phyloP scores from a whole-genome alignment of 2,329 filamentous ascomycete species.

The Xylaria sp. region DNA sequence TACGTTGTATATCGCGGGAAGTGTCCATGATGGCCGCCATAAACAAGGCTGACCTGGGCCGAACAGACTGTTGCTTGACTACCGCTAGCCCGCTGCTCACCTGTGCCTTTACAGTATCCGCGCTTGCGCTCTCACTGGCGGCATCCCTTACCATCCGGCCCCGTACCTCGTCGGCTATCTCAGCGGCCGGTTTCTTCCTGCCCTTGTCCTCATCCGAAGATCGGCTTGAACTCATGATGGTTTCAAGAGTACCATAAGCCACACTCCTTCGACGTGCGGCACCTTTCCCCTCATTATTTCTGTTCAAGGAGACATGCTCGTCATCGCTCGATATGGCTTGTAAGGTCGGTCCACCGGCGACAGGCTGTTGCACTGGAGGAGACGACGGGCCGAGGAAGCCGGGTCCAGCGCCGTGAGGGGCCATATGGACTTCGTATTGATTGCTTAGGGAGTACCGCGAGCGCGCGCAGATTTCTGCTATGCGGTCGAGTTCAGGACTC shows the following conservation, averaged over 20 bases:
- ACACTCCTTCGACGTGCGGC: slow-evolving; percentile 50
- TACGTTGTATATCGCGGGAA: slow-evolving; percentile 36
- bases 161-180: slow-evolving; percentile 57
- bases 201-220: slow-evolving; percentile 65
- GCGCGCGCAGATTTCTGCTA: slow-evolving; percentile 68
- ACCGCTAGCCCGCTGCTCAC: slow-evolving; percentile 27
- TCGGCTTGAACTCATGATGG: slow-evolving; percentile 67
- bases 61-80: slow-evolving; percentile 27
- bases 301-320: slow-evolving; percentile 47
- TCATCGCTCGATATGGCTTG: slow-evolving; percentile 62
- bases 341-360: slow-evolving; percentile 54
- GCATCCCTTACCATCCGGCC: slow-evolving; percentile 47
- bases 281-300: slow-evolving; percentile 46
- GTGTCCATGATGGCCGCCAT: slow-evolving; percentile 51
- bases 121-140: slow-evolving; percentile 35
- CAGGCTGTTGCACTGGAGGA: slow-evolving; percentile 34
- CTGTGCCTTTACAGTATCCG: slow-evolving; percentile 33
- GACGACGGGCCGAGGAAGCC: slow-evolving; percentile 43
- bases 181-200: slow-evolving; percentile 62
- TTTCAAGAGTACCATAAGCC: slow-evolving; percentile 66
- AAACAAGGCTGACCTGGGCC: slow-evolving; percentile 47
- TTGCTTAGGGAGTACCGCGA: slow-evolving; percentile 68
- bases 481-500: slow-evolving; percentile 62
- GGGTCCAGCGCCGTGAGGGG: slow-evolving; percentile 62
- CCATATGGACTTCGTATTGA: slow-evolving; percentile 67